A percentile compares a stretch with the other conserved stretches of the same genome.
Conservation (phyloP, 768 basidiomycete genomes). For the Macrolepiota fuliginosa region DNA sequence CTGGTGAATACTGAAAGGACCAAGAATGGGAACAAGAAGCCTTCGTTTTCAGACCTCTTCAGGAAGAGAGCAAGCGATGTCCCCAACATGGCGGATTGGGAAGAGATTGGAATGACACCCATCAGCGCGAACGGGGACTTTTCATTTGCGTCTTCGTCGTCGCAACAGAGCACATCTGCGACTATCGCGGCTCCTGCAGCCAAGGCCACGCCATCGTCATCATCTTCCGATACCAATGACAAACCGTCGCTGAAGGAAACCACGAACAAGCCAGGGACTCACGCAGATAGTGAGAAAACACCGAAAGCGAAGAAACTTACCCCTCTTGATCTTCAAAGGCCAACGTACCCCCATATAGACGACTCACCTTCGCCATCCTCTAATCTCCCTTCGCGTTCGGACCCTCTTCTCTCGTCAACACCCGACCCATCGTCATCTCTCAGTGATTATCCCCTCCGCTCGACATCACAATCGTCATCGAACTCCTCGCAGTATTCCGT, state of each 20-base stretch:
- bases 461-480: slow-evolving; percentile 72
- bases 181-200: slow-evolving; percentile 1
- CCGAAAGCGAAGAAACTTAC: slow-evolving; percentile 39
- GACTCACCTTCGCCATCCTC: slow-evolving; percentile 39
- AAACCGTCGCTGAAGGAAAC: slow-evolving; percentile 12
- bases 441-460: slow-evolving; percentile 66
- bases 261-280: slow-evolving; percentile 16
- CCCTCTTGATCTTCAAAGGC: slow-evolving; percentile 23
- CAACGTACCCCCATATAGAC: slow-evolving; percentile 18
- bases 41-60: slow-evolving; percentile 67
- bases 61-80: slow-evolving; percentile 57
- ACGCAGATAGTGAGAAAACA: slow-evolving; percentile 37
- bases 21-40: slow-evolving; percentile 49
- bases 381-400: slow-evolving; percentile 44
- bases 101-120: slow-evolving; percentile 55
- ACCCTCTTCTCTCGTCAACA: slow-evolving; percentile 61
- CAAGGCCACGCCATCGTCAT: slow-evolving; percentile 10
- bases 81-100: slow-evolving; percentile 52
- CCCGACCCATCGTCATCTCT: slow-evolving; percentile 78
- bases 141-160: slow-evolving; percentile 4
- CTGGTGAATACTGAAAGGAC: background rate
- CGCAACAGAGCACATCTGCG: slow-evolving; percentile 11
- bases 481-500: slow-evolving; percentile 67
- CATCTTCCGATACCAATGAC: slow-evolving; percentile 11
- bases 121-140: slow-evolving; percentile 31